Base-by-base conservation (phyloP, 2,329 filamentous ascomycete species). In the Eutypella sp. region DNA sequence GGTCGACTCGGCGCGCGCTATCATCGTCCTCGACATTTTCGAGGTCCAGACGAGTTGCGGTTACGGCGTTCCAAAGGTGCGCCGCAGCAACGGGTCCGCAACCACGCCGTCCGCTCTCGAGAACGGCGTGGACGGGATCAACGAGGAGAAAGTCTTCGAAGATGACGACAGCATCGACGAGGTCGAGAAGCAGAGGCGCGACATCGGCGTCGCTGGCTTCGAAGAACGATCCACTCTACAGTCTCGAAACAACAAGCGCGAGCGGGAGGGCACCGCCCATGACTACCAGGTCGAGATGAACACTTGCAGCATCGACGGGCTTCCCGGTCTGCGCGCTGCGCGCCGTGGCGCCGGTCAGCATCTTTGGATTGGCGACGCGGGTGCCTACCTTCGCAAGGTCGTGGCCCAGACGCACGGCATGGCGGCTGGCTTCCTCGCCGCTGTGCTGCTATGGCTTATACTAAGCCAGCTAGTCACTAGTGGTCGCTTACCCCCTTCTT, bases 11-110 rank as follows among this genome's bases (percentile, higher is more conserved):
- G 76, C 76, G 7, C 67, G 83, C 23, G 81, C 81, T 1, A 75
- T 87, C 22, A 76, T 87, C 31, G 53, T 80, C 29, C 66, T 83
- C 45, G 71, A 83, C 53, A 70, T 87, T 16, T 83, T 77, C 60
- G 78, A 85, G 66, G 76, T 81, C 3, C 81, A 85, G 70, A 85
- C 80, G 9, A 79, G 76, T 42, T 87, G 83, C 57, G 83, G 84
- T 6, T 87, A 74, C 54, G 80, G 76, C 20, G 81, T 87, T 7
- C 82, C 82, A 2, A 66, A 73, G 24, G 63, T 82, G 31, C 68
- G 54, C 55, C 71, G 57, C 57, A 24, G 16, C 11, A 13, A 5
- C 10, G 24, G 5, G 20, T 18, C 10, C 24, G 29, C 18, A 3
- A 50, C 8, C 49, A 66, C 53, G 23, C 52, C 71, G 7, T 70